Evolutionary conservation across 1,139 yeast species (phyloP), one percentile per base, ranked within the genome.

Genomic region (Kazachstania sp.): DNA sequence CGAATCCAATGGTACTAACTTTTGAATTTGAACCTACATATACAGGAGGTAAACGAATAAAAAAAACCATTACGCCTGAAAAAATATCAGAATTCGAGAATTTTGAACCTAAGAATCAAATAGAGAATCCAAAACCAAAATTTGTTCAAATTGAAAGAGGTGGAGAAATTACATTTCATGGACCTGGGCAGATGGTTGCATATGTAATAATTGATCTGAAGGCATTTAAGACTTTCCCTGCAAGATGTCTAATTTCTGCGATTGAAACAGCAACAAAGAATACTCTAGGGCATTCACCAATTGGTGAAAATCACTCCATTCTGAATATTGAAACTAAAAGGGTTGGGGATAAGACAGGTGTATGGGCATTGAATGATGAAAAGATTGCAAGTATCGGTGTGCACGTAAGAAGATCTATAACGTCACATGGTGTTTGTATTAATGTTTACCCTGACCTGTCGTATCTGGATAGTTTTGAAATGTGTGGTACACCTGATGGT

Each of bases 161-260:
- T n/a, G 99, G 99, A 0, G 95, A 92, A 63, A 80, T 92, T 1
- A 92, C 98, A 0, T 94, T 87, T 74, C 99, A 94, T 68, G 97
- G 97, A 0, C 83, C 90, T 2, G 98, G 98, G 0, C 99, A 94
- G 65, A 65, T 88, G 41, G 96, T 90, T 3, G 81, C 87, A 2
- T 94, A 90, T 60, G 81, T 94, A 16, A 74, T 94, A 2, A 51
- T 94, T 40, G 97, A 92, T 63, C 70, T 92, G 47, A 73, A 75
- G 52, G 73, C 77, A 41, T 84, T 85, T 57, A 59, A 67, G 37
- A 67, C 75, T 44, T 69, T 88, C 39, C 74, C 86, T 0, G 83
- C 88, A 0, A 76, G 81, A 56, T 86, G 95, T 64, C 86, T 80
- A 61, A 92, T 94, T 1, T 73, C 83, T 2, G 74, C 78, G 13